Conservation (phyloP, 106 monocot genomes). For the Cymbidium sinense region DNA sequence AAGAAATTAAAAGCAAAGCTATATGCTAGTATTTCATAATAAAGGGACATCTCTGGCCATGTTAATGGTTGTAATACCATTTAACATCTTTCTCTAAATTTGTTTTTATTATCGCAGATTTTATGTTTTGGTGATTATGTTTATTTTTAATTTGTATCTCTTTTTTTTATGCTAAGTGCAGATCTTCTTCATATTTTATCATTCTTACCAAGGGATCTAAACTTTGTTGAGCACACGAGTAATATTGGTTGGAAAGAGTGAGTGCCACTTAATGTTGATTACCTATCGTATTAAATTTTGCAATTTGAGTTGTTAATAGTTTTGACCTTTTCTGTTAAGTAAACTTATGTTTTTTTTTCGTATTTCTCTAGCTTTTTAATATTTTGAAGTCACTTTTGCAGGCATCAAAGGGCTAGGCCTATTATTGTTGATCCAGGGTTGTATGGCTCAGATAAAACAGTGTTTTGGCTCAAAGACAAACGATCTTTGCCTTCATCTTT, state of each 20-base stretch:
- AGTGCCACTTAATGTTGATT: conserved; percentile 10
- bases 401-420: conserved; percentile 81
- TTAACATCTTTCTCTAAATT: too few species aligned
- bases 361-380: not conserved
- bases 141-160: not conserved
- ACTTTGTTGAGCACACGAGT: conserved; percentile 91
- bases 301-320: not conserved
- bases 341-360: too few species aligned
- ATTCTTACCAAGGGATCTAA: conserved; percentile 74
- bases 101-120: not conserved
- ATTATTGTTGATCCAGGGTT: conserved; percentile 85
- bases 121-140: not conserved
- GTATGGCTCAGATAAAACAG: conserved; percentile 46
- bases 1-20: not conserved
- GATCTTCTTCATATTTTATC: conserved; percentile 85
- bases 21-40: not conserved
- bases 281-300: not conserved
- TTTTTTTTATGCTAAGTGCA: conserved; percentile 23
- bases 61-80: not conserved
- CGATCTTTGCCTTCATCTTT: conserved; percentile 81
- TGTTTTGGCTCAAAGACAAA: conserved; percentile 84
- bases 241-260: conserved; percentile 94
- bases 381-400: conserved; percentile 16
- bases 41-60: not conserved
- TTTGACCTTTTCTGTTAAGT: not conserved